Conservation (phyloP, 371 early-diverging fungal genomes). For the Circinella umbellata region DNA sequence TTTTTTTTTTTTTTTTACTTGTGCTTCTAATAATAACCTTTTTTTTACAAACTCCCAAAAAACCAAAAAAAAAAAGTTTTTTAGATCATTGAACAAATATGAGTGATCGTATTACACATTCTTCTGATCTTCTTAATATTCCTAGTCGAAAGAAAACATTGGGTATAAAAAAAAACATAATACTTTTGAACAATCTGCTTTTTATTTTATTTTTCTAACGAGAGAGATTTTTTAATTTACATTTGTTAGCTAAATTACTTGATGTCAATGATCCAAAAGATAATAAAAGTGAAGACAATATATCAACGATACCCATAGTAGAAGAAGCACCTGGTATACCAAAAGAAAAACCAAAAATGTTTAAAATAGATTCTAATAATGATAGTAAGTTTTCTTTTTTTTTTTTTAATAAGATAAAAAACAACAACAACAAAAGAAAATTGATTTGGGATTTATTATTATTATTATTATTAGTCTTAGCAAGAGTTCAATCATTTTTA, state of each 20-base stretch:
- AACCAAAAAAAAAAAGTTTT: constrained; percentile 2
- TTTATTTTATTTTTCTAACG: neutral
- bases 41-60: neutral
- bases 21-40: no score
- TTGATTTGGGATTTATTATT: no score
- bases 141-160: constrained; percentile 28
- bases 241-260: constrained; percentile 14
- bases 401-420: neutral
- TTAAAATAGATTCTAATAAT: constrained; percentile 23
- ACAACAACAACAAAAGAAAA: no score
- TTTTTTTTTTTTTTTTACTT: no score
- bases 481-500: constrained; percentile 61
- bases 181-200: neutral
- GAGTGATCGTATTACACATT: constrained; percentile 15
- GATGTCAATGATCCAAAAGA: neutral
- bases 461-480: constrained; percentile 46
- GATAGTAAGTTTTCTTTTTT: constrained; percentile 40
- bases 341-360: constrained; percentile 29
- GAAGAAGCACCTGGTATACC: constrained; percentile 19
- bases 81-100: constrained; percentile 6
- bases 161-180: constrained; percentile 18
- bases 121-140: constrained; percentile 34
- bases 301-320: neutral
- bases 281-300: neutral
- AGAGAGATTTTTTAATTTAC: neutral